Conservation (phyloP, 305 asterid species). For the Plantago coronopus region DNA sequence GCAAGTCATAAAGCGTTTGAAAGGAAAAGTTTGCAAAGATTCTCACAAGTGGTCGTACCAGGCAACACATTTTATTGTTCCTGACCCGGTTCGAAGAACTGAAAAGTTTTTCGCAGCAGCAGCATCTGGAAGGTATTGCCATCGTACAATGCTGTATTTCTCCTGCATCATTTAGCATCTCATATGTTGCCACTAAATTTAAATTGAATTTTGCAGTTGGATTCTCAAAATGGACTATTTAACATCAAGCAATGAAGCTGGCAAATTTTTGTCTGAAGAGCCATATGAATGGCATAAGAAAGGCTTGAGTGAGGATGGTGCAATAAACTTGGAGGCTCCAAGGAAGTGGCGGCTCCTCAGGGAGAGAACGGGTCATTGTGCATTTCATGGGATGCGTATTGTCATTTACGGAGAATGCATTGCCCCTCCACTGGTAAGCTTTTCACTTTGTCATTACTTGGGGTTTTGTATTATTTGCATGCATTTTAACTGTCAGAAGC, state of each 20-base stretch:
- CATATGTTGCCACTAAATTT: conserved; percentile 9
- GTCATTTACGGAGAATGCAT: conserved; percentile 79
- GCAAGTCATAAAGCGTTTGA: conserved; percentile 57
- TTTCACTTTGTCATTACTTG: background rate
- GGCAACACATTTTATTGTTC: conserved; percentile 86
- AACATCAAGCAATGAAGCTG: conserved; percentile 71
- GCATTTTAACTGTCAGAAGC: background rate
- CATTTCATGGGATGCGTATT: conserved; percentile 73
- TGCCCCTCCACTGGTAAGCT: conserved; percentile 80
- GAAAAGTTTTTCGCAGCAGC: conserved; percentile 94
- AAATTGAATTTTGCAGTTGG: conserved; percentile 59
- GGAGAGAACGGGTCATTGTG: conserved; percentile 88
- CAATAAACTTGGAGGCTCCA: conserved; percentile 88
- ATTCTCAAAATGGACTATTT: conserved; percentile 79
- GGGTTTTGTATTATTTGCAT: background rate
- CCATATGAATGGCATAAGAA: conserved; percentile 79
- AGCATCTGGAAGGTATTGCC: conserved; percentile 82
- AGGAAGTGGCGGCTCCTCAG: conserved; percentile 81
- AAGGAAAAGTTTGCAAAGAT: conserved; percentile 79
- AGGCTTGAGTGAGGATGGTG: conserved; percentile 78
- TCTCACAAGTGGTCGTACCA: conserved; percentile 92
- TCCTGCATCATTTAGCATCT: conserved; percentile 11
- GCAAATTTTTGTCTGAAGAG: conserved; percentile 58
- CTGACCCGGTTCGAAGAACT: conserved; percentile 79
- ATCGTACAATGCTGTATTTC: background rate